Base-by-base conservation (phyloP, 2,329 filamentous ascomycete genomes). In the Geosmithia morbida region DNA sequence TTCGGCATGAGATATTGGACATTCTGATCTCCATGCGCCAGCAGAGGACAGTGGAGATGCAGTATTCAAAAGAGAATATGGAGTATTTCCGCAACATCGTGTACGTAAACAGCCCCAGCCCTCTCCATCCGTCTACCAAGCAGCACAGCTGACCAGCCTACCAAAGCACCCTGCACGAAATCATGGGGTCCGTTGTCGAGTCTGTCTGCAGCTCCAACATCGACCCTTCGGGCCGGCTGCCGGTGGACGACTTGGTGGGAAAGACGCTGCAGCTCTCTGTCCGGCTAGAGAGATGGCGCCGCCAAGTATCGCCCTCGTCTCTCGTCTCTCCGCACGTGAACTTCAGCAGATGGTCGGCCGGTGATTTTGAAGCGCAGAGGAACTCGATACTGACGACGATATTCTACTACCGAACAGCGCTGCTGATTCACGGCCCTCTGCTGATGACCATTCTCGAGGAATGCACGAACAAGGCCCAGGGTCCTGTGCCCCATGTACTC, bases 171-270 rank as follows among this genome's bases (percentile, higher is more conserved):
- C 29, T 55, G 2, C 54, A 57, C 29, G 48, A 53, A 22, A 51
- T 56, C 13, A 50, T 55, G 41, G 55, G 53, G 16, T 44, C 29
- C 13, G 44, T 51, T 1, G 48, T 57, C 18, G 54, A 57, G 14
- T 46, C 45, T 11, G 46, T 57, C 17, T 53, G 53, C 44, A 46
- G 46, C 30, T 52, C 53, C 11, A 57, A 57, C 43, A 52, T 56
- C 11, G 50, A 45, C 44, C 48, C 51, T 5, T 48, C 52, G 0
- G 44, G 40, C 10, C 45, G 43, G 4, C 40, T 49, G 5, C 42
- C 45, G 3, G 33, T 52, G 13, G 46, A 48, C 2, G 51, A 54
- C 16, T 45, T 57, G 7, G 39, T 53, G 1, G 43, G 47, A 1
- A 54, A 53, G 29, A 54, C 52, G 2, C 49, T 57, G 16, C 46